phyloP scores from a whole-genome alignment of 2,329 filamentous ascomycete species.

The Exserohilum turcica region DNA sequence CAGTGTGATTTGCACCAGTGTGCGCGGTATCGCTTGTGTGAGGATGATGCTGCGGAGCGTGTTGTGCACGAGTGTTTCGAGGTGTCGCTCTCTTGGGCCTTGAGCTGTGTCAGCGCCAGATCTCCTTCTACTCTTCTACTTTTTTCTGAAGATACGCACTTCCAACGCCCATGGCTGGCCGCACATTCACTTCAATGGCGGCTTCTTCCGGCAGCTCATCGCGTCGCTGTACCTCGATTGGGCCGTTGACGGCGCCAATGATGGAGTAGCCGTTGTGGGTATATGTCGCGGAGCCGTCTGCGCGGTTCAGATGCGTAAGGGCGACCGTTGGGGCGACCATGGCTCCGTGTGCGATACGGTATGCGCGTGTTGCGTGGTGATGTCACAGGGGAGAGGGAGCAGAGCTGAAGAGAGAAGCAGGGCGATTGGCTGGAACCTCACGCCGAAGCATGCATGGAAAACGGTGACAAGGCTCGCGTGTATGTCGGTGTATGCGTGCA shows the following conservation, averaged over 20 bases:
- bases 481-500: too few species aligned
- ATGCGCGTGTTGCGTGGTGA: constrained; percentile 1
- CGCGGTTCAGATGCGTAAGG: constrained; percentile 62
- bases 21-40: constrained; percentile 75
- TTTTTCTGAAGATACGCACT: constrained; percentile 49
- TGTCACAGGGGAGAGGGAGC: not conserved
- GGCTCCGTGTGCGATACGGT: not conserved
- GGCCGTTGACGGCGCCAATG: constrained; percentile 86
- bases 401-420: not conserved
- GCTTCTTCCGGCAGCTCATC: constrained; percentile 94
- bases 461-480: not conserved
- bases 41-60: constrained; percentile 76
- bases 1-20: constrained; percentile 79
- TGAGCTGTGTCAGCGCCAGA: constrained; percentile 9
- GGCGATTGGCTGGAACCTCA: not conserved
- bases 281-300: constrained; percentile 81
- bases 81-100: constrained; percentile 66
- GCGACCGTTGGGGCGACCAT: constrained; percentile 41
- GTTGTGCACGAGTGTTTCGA: constrained; percentile 76
- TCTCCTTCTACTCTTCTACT: not conserved
- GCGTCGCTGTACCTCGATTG: constrained; percentile 83
- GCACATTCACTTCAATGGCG: constrained; percentile 84
- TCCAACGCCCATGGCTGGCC: constrained; percentile 83
- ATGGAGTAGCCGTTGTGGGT: constrained; percentile 78
- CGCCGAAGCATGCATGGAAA: not conserved